phyloP scores from a whole-genome alignment of 352 stramenopile genomes.

The Phytophthora uliginosa region DNA sequence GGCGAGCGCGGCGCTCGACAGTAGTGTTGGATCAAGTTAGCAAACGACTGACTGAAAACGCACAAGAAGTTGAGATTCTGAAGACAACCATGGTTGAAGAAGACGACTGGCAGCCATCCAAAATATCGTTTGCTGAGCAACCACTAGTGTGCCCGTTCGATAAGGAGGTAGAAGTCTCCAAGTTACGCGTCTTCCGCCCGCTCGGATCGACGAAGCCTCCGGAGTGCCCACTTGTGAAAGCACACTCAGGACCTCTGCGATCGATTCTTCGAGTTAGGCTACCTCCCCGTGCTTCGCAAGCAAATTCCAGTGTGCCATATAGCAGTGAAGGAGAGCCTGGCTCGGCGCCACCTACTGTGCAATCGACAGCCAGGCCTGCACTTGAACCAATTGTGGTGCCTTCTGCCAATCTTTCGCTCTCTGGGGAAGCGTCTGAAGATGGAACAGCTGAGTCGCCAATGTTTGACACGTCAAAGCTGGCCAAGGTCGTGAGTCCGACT shows the following conservation, averaged over 20 bases:
- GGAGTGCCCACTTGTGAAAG: slow-evolving; percentile 21
- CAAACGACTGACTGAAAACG: slow-evolving; percentile 45
- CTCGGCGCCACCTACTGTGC: slow-evolving; percentile 26
- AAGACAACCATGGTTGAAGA: slow-evolving; percentile 29
- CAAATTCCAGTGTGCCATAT: background rate
- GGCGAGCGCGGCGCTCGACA: slow-evolving; percentile 58
- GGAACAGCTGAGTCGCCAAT: slow-evolving; percentile 25
- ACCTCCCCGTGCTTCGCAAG: slow-evolving; percentile 2
- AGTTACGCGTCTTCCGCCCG: slow-evolving; percentile 36
- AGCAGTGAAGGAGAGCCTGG: background rate
- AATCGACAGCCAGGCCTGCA: slow-evolving; percentile 24
- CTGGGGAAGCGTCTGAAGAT: slow-evolving; percentile 16
- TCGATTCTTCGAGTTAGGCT: slow-evolving; percentile 42
- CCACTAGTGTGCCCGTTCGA: slow-evolving; percentile 39
- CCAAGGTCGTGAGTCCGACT: slow-evolving; percentile 41
- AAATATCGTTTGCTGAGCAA: slow-evolving; percentile 39
- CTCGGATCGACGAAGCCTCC: slow-evolving; percentile 25
- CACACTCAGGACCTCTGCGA: slow-evolving; percentile 18
- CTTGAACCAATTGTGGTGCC: slow-evolving; percentile 30
- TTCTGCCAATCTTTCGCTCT: slow-evolving; percentile 19
- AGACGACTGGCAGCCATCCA: slow-evolving; percentile 39
- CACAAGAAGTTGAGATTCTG: slow-evolving; percentile 29
- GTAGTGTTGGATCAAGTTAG: slow-evolving; percentile 56
- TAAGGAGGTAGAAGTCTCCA: slow-evolving; percentile 50
- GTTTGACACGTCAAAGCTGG: slow-evolving; percentile 37